Evolutionary conservation across 73 alveolate species (phyloP).

Genomic region (Chromera velia): DNA sequence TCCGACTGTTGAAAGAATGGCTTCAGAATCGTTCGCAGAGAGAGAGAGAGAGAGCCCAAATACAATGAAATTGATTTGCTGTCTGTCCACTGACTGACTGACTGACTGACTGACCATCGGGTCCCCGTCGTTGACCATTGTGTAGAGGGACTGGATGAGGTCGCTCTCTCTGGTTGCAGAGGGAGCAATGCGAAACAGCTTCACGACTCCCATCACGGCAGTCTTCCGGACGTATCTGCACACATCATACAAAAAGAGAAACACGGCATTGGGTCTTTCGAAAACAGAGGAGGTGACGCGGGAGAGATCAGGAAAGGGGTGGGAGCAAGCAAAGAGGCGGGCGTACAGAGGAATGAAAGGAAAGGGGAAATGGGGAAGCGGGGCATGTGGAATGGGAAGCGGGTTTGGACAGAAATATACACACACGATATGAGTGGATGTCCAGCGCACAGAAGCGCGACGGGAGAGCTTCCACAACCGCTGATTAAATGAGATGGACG

Average conservation of each 20-base stretch:
- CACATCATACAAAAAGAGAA: background rate
- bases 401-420: no score
- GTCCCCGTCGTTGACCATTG: slow-evolving; percentile 66
- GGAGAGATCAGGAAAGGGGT: no score
- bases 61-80: background rate
- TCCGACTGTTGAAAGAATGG: no score
- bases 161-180: slow-evolving; percentile 47
- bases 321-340: no score
- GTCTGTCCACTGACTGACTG: background rate
- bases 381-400: no score
- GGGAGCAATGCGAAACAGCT: slow-evolving; percentile 65
- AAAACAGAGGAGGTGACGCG: no score
- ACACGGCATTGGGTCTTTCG: background rate
- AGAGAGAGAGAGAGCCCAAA: background rate
- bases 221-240: slow-evolving; percentile 87
- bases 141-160: slow-evolving; percentile 56
- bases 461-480: no score
- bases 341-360: no score
- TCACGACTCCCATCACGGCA: slow-evolving; percentile 84
- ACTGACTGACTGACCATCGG: slow-evolving; percentile 50
- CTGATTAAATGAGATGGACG: no score
- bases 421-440: no score
- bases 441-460: no score
- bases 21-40: background rate
- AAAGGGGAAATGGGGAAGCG: no score